Base-by-base conservation (phyloP, 2,329 filamentous ascomycete species). In the Calonectria montana region DNA sequence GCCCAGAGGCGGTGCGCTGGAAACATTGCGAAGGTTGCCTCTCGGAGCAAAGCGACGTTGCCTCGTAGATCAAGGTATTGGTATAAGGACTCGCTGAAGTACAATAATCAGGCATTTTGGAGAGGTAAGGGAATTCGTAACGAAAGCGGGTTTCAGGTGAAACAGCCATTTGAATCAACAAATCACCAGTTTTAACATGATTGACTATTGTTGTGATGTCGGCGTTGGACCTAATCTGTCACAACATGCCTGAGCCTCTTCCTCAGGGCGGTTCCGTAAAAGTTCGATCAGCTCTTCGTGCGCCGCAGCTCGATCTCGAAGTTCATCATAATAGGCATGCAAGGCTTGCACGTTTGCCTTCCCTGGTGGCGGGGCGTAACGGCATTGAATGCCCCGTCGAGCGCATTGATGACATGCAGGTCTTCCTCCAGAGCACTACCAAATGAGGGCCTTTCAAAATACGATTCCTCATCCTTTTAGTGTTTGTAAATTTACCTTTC, bases 81-180 rank as follows among this genome's bases (percentile, higher is more conserved):
- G 82, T 57, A 35, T 83, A 82, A 0, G 77, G 76, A 21, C 79
- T 83, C 27, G 79, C 39, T 1, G 47, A 18, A 21, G 69, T 29
- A 18, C 64, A 63, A 3, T 55, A 53, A 4, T 41, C 61, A 0
- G 77, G 79, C 76, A 82, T 79, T 7, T 76, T 62, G 1, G 72
- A 18, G 4, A 62, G 47, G 53, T 84, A 84, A 0, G 84, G 85
- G 41, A 87, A 84, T 53, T 83, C 81, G 48, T 84, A 86, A 47
- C 83, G 83, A 23, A 81, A 80, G 1, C 82, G 76, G 1, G 82
- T 79, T 71, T 86, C 84, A 5, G 84, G 83, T 0, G 75, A 70
- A 3, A 85, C 72, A 0, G 82, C 76, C 65, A 85, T 80, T 67
- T 86, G 83, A 5, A 86, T 70, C 4, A 86, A 72, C 5, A 83